Base-by-base conservation (phyloP, 1,139 yeast genomes). In the Geotrichum carabidarum region DNA sequence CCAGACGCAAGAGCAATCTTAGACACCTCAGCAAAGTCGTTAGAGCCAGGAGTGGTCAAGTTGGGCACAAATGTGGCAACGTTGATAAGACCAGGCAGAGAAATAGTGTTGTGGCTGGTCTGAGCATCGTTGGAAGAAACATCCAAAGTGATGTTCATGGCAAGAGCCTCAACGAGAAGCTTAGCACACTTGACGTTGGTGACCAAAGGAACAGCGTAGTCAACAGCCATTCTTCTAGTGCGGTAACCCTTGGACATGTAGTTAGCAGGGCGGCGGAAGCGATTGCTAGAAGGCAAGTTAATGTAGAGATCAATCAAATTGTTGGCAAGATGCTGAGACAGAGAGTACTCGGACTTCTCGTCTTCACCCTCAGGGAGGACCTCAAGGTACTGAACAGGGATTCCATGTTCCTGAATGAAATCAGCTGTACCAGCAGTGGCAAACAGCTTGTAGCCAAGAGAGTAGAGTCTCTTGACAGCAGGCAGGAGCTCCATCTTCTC, bases 341-440 rank as follows among this genome's bases (percentile, higher is more conserved):
- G 80, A 41, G 98, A 91, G 75, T 89, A 94, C 75, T 94, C 99
- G 17, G 89, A 81, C 73, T 90, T 89, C 71, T 88, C 95, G 43
- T 70, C 74, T 34, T 68, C 71, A 45, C 70, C 76, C 47, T 65
- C 68, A 65, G 80, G 79, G 72, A 93, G 77, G 50, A 90, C 88
- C 75, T 93, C 99, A 71, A 94, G 81, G 74, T 89, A 94, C 73
- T 90, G 94, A 58, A 94, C 97, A 54, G 97, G 96, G 62, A 94
- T 79, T 53, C 83, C 86, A 70, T 93, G 96, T 72, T 93, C 99
- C 71, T 89, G 90, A 67, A 93, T 84, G 76, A 93, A 94, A 75
- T 94, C 99, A 62, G 98, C 96, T 63, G 99, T 94, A 77, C 99
- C 99, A 42, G 99, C 90, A 63, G 99, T 94, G 45, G 98, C 99